These are phyloP conservation scores for Chenopodium album DNA, from an alignment of 148 eudicot species.

Conservation along the genomic window DNA sequence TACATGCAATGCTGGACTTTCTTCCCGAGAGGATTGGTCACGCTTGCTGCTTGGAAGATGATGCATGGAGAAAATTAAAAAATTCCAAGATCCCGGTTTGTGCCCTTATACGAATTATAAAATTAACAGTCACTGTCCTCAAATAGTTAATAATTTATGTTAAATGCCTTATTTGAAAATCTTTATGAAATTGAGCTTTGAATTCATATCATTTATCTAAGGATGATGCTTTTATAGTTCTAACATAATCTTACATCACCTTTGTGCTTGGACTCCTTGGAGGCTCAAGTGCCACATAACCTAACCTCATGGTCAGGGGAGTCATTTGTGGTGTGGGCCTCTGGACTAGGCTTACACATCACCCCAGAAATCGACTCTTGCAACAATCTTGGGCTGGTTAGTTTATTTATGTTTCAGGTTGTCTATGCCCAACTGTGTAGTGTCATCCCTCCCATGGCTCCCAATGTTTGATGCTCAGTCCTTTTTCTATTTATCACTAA, in stretches of 20 bases:
- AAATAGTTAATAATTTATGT: background rate
- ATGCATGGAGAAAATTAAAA: slow-evolving; percentile 73
- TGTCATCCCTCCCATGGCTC: background rate
- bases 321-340: background rate
- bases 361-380: background rate
- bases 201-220: background rate
- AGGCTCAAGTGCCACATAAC: background rate
- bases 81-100: slow-evolving; percentile 69
- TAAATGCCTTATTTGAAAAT: background rate
- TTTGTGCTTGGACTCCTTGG: background rate
- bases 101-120: slow-evolving; percentile 2
- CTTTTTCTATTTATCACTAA: background rate
- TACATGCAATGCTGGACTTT: slow-evolving; percentile 83
- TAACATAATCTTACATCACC: background rate
- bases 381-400: background rate
- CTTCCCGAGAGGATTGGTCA: slow-evolving; percentile 90
- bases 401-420: background rate
- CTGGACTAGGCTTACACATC: background rate
- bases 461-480: background rate
- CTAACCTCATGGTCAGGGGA: background rate
- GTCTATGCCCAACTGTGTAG: background rate
- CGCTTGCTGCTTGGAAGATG: slow-evolving; percentile 88
- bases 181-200: background rate
- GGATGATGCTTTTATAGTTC: background rate
- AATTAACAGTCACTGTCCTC: background rate